These are phyloP conservation scores for Neurospora sp. DNA, from an alignment of 495 filamentous ascomycete genomes.

Conservation along the genomic window DNA sequence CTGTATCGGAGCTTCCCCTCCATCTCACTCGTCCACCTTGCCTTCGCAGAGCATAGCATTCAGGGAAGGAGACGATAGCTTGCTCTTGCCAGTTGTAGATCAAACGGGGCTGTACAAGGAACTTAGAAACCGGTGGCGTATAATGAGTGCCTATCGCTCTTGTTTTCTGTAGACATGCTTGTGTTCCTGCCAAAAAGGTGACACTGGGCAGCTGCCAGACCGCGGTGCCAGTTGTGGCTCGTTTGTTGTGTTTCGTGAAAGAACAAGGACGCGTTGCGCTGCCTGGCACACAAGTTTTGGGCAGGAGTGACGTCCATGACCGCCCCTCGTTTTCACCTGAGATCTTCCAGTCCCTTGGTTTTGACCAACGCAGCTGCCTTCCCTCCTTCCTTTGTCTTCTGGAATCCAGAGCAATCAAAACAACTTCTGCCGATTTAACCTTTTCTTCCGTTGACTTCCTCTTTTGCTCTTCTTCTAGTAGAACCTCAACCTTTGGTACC, in stretches of 20 bases:
- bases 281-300: neutral
- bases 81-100: neutral
- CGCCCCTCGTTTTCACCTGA: neutral
- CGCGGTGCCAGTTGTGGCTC: neutral
- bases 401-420: neutral
- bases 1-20: neutral
- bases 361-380: neutral
- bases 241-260: neutral
- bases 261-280: neutral
- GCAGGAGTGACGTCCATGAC: constrained; percentile 20
- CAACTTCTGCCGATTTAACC: neutral
- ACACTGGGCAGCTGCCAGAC: neutral
- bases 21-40: neutral
- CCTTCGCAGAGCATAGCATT: neutral
- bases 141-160: neutral
- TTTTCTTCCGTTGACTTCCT: neutral
- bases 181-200: neutral
- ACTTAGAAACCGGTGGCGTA: neutral
- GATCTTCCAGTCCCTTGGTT: neutral
- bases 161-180: neutral
- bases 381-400: neutral
- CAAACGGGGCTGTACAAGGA: neutral
- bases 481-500: constrained; percentile 2
- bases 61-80: neutral
- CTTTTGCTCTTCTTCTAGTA: neutral